Conservation (phyloP, 768 basidiomycete species). For the Russula foetens region DNA sequence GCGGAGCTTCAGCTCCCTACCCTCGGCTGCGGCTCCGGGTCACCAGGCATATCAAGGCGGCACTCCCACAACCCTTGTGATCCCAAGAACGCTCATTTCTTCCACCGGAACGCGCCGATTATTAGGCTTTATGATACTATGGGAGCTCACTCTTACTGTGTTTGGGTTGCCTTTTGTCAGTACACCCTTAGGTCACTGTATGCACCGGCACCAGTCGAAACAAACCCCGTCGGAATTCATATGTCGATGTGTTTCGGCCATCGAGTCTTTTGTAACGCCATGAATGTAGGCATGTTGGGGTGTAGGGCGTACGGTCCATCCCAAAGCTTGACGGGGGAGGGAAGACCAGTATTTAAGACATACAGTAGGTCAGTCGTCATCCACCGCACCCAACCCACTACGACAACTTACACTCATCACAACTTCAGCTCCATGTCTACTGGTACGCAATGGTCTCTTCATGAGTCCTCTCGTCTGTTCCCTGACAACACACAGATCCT, state of each 20-base stretch:
- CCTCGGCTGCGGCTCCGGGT: background rate
- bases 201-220: background rate
- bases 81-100: background rate
- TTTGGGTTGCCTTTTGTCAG: background rate
- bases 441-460: background rate
- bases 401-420: background rate
- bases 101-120: background rate
- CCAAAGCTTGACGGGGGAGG: background rate
- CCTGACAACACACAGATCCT: background rate
- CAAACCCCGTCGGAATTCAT: background rate
- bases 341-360: background rate
- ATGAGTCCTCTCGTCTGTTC: background rate
- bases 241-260: background rate
- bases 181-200: background rate
- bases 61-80: background rate
- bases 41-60: too few relatives aligned
- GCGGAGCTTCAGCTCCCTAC: background rate
- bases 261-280: background rate
- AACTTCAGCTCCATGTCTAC: background rate
- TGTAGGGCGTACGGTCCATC: background rate
- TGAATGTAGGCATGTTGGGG: background rate
- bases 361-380: background rate
- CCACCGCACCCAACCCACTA: background rate
- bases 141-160: background rate
- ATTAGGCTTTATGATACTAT: background rate